A percentile compares a stretch with the other conserved stretches of the same genome.
These are phyloP conservation scores for Pseudocercospora eumusae DNA, from an alignment of 2,329 filamentous ascomycete genomes.

Conservation along the genomic window DNA sequence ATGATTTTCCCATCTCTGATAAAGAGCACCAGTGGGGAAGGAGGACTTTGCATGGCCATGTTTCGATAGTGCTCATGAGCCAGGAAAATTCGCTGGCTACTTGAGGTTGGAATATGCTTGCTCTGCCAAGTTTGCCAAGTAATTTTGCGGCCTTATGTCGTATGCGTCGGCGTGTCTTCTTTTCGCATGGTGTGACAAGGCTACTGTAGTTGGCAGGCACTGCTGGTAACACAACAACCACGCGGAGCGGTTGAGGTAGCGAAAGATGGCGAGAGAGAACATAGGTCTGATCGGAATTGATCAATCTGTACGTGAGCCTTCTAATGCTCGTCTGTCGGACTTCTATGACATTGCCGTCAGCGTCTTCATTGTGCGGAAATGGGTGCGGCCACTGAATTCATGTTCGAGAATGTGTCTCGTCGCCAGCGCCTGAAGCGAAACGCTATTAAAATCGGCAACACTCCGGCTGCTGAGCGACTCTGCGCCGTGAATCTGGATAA, in stretches of 20 bases:
- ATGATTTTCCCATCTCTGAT: neutral
- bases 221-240: neutral
- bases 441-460: no score
- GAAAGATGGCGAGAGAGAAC: neutral
- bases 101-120: neutral
- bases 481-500: no score
- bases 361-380: no score
- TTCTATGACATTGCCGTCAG: no score
- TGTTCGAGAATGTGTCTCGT: no score
- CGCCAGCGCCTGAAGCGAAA: no score
- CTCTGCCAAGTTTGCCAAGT: slow-evolving; percentile 4
- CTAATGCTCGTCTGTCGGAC: no score
- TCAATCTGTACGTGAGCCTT: no score
- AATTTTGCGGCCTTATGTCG: neutral
- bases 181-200: neutral
- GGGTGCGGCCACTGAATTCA: no score
- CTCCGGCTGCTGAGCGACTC: no score
- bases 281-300: no score
- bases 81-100: neutral
- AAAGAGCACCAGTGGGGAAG: neutral
- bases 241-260: neutral
- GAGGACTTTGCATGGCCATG: neutral
- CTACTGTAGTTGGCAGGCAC: neutral
- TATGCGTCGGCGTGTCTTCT: slow-evolving; percentile 9
- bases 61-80: neutral